These are phyloP conservation scores for Podosphaera fusca DNA, from an alignment of 2,329 filamentous ascomycete genomes.

Conservation along the genomic window DNA sequence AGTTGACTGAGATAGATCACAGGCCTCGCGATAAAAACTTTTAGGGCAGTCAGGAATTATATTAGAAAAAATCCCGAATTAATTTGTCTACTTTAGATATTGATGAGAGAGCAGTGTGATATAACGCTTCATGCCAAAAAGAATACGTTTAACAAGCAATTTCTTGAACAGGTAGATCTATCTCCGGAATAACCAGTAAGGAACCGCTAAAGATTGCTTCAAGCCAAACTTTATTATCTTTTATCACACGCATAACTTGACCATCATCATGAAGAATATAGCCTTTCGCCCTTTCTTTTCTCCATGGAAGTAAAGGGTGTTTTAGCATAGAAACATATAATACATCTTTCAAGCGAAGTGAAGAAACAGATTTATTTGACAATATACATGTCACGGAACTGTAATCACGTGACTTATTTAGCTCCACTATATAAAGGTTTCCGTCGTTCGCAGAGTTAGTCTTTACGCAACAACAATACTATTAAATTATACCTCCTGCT, in stretches of 20 bases:
- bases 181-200: too few species aligned
- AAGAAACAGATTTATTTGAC: too few species aligned
- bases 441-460: too few species aligned
- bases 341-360: too few species aligned
- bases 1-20: background rate
- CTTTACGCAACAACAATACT: too few species aligned
- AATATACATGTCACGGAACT: too few species aligned
- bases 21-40: background rate
- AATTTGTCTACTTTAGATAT: background rate
- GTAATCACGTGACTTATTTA: too few species aligned
- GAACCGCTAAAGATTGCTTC: too few species aligned
- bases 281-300: background rate
- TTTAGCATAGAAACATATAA: background rate
- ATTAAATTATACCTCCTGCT: too few species aligned
- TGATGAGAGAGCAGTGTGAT: background rate
- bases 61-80: background rate
- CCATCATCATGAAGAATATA: background rate
- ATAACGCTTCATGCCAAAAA: background rate
- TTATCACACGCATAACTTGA: background rate
- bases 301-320: background rate
- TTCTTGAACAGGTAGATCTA: background rate
- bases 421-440: too few species aligned
- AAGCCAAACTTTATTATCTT: background rate
- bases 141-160: background rate
- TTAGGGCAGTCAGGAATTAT: background rate